phyloP scores from a whole-genome alignment of 140 eudicot genomes.

The Senecio squalidus region DNA sequence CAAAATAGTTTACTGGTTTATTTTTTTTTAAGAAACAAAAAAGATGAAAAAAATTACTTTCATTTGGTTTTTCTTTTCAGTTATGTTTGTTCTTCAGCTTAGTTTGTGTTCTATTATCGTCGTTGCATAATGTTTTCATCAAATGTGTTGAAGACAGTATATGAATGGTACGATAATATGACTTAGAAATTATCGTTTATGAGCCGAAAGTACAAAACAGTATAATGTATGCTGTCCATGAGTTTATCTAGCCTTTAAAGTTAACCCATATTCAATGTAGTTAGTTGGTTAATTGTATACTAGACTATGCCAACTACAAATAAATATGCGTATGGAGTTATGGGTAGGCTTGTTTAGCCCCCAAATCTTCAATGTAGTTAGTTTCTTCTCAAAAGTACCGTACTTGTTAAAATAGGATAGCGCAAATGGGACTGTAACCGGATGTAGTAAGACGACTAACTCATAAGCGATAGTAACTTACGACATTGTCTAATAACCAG shows the following conservation, averaged over 20 bases:
- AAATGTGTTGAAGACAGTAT: not conserved
- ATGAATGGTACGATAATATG: not conserved
- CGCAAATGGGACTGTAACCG: too few relatives aligned
- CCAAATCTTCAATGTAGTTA: too few relatives aligned
- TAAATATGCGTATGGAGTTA: not conserved
- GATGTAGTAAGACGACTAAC: too few relatives aligned
- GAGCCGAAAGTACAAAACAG: not conserved
- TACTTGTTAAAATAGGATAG: too few relatives aligned
- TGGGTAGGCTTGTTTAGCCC: not conserved
- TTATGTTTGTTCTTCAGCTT: not conserved
- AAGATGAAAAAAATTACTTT: constrained; percentile 7
- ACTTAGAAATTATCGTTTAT: not conserved
- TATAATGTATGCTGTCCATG: not conserved
- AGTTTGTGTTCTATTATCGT: not conserved
- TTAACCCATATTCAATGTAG: not conserved
- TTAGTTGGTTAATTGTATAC: not conserved
- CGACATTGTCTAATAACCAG: too few relatives aligned
- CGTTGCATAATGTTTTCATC: not conserved
- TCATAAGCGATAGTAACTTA: too few relatives aligned
- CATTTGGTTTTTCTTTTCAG: not conserved
- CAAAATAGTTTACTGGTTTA: constrained; percentile 30
- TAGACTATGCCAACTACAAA: not conserved
- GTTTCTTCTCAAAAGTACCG: too few relatives aligned
- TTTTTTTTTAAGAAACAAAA: constrained; percentile 17
- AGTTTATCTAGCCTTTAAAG: not conserved